These are phyloP conservation scores for Plasmopara viticola DNA, from an alignment of 352 stramenopile species.

Conservation along the genomic window DNA sequence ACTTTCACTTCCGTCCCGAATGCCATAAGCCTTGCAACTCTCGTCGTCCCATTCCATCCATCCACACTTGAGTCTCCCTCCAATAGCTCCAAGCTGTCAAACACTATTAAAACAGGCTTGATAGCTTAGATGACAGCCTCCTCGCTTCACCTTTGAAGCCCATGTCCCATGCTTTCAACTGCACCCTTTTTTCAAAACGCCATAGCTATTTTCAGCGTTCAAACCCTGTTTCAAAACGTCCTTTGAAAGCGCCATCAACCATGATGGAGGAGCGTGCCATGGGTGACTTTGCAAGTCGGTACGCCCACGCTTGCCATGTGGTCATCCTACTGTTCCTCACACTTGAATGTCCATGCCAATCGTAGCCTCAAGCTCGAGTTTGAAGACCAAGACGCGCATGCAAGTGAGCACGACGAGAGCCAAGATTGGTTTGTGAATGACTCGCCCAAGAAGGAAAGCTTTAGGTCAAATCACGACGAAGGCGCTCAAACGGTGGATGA, in stretches of 20 bases:
- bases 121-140: no score
- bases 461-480: conserved; percentile 26
- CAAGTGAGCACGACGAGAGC: conserved; percentile 46
- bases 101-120: no score
- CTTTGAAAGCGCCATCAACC: background rate
- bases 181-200: no score
- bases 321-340: background rate
- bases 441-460: conserved; percentile 26
- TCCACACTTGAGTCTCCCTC: no score
- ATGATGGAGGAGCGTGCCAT: conserved; percentile 52
- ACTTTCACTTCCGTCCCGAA: no score
- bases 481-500: conserved; percentile 12
- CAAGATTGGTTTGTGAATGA: conserved; percentile 85
- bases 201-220: no score
- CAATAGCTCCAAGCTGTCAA: no score
- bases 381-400: conserved; percentile 46
- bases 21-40: no score
- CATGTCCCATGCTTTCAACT: no score
- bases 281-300: conserved; percentile 59
- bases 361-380: conserved; percentile 56
- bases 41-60: no score
- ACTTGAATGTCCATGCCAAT: background rate
- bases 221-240: background rate
- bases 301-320: background rate
- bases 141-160: no score